Evolutionary conservation across 306 rosid species (phyloP).

Genomic region (Castanospermum australe): DNA sequence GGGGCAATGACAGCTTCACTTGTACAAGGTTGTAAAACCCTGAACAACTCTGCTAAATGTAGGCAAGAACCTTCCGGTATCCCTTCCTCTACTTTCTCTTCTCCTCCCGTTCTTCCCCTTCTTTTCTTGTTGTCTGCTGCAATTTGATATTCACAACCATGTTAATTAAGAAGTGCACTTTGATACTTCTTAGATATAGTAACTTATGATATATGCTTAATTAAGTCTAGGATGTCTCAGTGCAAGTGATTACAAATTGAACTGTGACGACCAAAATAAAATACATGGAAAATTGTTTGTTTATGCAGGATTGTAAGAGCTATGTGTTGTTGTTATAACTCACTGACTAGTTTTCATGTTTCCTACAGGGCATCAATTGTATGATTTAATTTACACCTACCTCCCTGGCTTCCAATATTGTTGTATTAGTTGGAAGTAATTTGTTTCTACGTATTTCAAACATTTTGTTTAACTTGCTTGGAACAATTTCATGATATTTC

Average conservation of each 20-base stretch:
- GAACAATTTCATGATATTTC: not conserved
- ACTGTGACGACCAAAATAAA: not conserved
- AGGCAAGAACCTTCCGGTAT: not conserved
- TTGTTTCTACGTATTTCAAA: slow-evolving; percentile 1
- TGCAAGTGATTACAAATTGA: not conserved
- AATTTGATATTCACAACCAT: not conserved
- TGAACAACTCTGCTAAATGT: not conserved
- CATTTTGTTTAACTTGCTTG: not conserved
- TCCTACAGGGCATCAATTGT: not conserved
- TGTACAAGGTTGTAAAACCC: not conserved
- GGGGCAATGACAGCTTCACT: not conserved
- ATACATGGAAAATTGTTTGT: not conserved
- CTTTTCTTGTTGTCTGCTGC: not conserved
- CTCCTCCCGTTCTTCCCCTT: not conserved
- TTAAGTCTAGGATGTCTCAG: not conserved
- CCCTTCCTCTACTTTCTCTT: not conserved
- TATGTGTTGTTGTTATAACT: not conserved
- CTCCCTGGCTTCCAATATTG: not conserved
- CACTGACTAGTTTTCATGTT: not conserved
- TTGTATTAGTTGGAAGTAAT: not conserved
- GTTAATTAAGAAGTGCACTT: not conserved
- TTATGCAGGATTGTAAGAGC: not conserved
- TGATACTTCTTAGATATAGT: not conserved
- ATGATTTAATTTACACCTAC: slow-evolving; percentile 1
- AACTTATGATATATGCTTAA: not conserved